Evolutionary conservation across 1,284 basidiomycete genomes (phyloP), one percentile per base, ranked within the genome.

Genomic region (Cryptococcus sp.): DNA sequence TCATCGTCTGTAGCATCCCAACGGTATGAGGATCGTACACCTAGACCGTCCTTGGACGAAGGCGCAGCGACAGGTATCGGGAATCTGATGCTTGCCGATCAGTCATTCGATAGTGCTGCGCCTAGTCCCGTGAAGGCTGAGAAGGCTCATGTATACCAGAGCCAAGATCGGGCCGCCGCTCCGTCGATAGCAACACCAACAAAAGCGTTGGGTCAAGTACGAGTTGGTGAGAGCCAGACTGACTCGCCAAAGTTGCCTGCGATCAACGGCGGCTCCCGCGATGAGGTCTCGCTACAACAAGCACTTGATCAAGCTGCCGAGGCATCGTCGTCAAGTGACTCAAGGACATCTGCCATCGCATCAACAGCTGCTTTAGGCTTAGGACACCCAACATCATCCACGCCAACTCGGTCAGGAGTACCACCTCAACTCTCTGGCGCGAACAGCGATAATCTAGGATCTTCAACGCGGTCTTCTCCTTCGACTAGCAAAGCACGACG

Each of bases 61-160:
- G 58, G 57, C 0, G 67, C 57, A 7, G 54, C 52, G 40, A 48
- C 51, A 1, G 68, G 65, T 29, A 72, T 73, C n/a, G 72, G 72
- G 3, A 65, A 67, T 50, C 51, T 73, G n/a, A 72, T 72, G 69
- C 46, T 73, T 22, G 25, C 56, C 10, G 57, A 58, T 58, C 56
- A 49, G 25, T 55, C 51, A 16, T 57, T 56, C 41, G 55, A 61
- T 43, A 51, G 39, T 23, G 49, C 54, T 8, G 57, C 52, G 16
- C 13, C 34, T 16, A 57, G 59, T 47, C 55, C 59, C 6, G 50
- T 50, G 6, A 54, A 45, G 23, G 17, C 45, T 26, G 19, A 47
- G 26, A n/a, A 43, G 19, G 13, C 17, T 16, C 38, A 43, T 19
- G 19, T 43, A 50, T 19, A 23, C 17, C 25, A 37, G 37, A 8